A percentile compares a stretch with the other conserved stretches of the same genome.
Conservation (phyloP, 345 rosid species). For the Acer campestre region DNA sequence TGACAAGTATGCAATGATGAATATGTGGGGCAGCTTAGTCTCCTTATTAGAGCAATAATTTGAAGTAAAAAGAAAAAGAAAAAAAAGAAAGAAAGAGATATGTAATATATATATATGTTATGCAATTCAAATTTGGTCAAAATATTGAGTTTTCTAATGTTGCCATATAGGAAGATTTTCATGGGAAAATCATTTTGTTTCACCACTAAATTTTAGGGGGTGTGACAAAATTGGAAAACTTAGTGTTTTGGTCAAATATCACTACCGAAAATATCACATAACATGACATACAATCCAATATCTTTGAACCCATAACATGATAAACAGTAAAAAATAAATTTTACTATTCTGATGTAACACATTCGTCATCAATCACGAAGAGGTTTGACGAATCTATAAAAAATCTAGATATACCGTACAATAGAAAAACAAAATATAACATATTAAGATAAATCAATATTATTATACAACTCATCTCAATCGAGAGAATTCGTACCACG, state of each 20-base stretch:
- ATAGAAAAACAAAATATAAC: no score
- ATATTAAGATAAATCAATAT: no score
- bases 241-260: constrained; percentile 1
- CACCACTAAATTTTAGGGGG: neutral
- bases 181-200: constrained; percentile 6
- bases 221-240: neutral
- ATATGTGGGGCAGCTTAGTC: neutral
- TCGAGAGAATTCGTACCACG: no score
- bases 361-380: neutral
- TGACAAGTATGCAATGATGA: constrained; percentile 15
- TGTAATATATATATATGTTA: neutral
- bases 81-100: no score
- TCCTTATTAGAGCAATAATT: no score
- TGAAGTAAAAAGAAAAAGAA: neutral
- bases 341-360: neutral
- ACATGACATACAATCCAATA: neutral
- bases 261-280: neutral
- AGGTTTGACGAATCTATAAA: no score
- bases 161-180: neutral
- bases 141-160: neutral
- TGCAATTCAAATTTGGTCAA: neutral
- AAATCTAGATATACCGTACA: no score
- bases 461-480: no score
- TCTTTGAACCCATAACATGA: neutral
- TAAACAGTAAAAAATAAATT: neutral